phyloP scores from a whole-genome alignment of 2,329 filamentous ascomycete species.

The Neoarthrinium moseri region DNA sequence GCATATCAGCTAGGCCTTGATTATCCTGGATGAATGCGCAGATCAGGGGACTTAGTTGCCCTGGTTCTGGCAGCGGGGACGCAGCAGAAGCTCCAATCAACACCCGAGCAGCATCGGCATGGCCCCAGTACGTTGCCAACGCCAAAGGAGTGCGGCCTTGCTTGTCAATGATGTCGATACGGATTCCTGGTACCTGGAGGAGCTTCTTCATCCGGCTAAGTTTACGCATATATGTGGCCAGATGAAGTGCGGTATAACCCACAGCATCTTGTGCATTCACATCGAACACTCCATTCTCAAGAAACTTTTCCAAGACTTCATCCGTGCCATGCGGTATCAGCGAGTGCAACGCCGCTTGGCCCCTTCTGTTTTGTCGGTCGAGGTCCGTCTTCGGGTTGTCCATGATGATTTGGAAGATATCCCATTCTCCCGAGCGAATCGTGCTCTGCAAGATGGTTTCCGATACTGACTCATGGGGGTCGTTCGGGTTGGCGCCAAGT shows the following conservation, averaged over 20 bases:
- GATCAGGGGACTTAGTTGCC: neutral
- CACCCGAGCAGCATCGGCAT: neutral
- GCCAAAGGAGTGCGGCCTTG: neutral
- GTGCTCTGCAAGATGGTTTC: neutral
- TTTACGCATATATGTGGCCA: neutral
- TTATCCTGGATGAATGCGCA: neutral
- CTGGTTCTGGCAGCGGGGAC: neutral
- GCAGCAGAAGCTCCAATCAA: neutral
- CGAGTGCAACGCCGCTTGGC: neutral
- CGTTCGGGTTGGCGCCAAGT: neutral
- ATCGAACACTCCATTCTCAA: neutral
- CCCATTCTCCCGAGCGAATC: neutral
- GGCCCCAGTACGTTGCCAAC: neutral
- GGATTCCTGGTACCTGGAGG: neutral
- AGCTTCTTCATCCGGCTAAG: neutral
- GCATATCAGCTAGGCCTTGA: neutral
- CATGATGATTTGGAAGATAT: neutral
- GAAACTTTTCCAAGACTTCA: neutral
- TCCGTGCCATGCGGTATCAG: neutral
- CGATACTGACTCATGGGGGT: neutral
- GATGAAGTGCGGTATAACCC: neutral
- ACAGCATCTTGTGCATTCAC: neutral
- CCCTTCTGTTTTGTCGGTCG: neutral
- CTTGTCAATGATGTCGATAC: neutral
- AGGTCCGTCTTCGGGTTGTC: neutral